phyloP scores from a whole-genome alignment of 2,329 filamentous ascomycete genomes.

The Kalaharituber pfeilii region DNA sequence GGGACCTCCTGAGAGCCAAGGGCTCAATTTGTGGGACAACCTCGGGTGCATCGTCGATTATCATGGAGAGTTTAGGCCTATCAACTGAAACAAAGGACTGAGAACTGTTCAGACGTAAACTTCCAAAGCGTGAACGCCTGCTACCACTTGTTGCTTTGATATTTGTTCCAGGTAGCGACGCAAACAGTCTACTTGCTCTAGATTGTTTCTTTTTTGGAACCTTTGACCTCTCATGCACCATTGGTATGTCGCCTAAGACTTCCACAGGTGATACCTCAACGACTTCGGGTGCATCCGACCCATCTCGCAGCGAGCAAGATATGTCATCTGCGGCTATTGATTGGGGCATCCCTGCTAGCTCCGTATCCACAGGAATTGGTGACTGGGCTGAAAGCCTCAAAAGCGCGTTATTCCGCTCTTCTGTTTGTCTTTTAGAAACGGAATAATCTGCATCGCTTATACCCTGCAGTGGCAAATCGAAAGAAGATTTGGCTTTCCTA shows the following conservation, averaged over 20 bases:
- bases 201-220: not conserved
- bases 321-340: not conserved
- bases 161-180: not conserved
- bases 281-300: not conserved
- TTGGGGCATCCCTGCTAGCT: not conserved
- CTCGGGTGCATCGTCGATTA: constrained; percentile 13
- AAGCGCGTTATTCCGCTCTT: not conserved
- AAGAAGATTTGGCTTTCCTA: not conserved
- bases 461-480: not conserved
- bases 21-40: constrained; percentile 6
- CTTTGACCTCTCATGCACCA: not conserved
- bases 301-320: not conserved
- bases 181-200: not conserved
- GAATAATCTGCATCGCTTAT: not conserved
- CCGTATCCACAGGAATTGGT: not conserved
- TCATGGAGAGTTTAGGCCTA: constrained; percentile 3
- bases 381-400: not conserved
- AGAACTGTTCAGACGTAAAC: not conserved
- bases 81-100: constrained; percentile 1
- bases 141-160: not conserved
- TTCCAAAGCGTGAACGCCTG: not conserved
- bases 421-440: not conserved
- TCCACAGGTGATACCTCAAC: not conserved
- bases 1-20: constrained; percentile 9
- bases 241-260: not conserved